Base-by-base conservation (phyloP, 1,139 yeast species). In the Kodamaea sp. region DNA sequence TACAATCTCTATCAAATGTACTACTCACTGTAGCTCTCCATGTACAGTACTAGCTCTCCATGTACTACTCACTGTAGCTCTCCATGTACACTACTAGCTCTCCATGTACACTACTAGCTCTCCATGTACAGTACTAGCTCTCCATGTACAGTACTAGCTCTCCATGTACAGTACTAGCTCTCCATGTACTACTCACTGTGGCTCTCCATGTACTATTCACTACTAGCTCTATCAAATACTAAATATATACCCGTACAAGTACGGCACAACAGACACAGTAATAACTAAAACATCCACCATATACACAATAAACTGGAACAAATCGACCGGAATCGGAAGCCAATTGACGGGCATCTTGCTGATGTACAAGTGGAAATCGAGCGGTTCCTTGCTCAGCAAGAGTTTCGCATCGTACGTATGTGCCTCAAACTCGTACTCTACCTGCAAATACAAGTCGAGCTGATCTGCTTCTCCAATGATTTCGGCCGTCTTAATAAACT, bases 251-350 rank as follows among this genome's bases (percentile, higher is more conserved):
- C 32, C 38, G 25, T 30, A 36, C 34, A 44, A 31, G 33, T 41
- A 33, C 9, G 53, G 58, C 10, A 46, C 39, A 2, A 47, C 38
- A 8, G 46, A 35, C 11, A 31, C 43, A n/a, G 43, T 15, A 24
- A 55, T 23, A 7, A 67, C 54, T 2, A 50, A 40, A 32, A 58
- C 34, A 35, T 65, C 72, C 7, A 62, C 64, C 27, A 65, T 47
- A 43, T 63, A 69, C 15, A 57, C 43, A 4, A 70, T 54, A 33
- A 53, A 55, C 35, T 60, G 66, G 41, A 64, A 63, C 26, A 70
- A 55, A 43, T 70, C 75, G 10, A 66, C 46, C 0, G 75, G 76
- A 20, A 70, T 63, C 0, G 75, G 75, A 3, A 70, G 24, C 51
- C 52, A 56, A 27, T 43, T 42, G 34, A 49, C 49, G 2, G 73